Conservation (phyloP, 139 green algal species). For the Tetratostichococcus sp. region DNA sequence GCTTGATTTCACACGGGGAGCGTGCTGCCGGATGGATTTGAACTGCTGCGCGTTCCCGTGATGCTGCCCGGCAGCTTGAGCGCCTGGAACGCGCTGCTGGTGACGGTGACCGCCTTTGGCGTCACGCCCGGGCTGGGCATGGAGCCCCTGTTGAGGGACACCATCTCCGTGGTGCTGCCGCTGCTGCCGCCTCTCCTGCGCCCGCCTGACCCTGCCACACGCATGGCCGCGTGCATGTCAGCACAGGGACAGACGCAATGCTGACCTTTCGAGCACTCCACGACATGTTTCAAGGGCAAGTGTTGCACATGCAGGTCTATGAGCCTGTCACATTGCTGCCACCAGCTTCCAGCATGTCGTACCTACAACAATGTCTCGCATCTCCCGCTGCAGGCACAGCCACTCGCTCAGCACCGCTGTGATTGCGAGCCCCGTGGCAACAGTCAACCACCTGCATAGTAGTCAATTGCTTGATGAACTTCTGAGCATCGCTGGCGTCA, state of each 20-base stretch:
- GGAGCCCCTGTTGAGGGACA: neutral
- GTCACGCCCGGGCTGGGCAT: neutral
- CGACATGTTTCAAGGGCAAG: too few relatives aligned
- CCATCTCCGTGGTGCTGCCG: neutral
- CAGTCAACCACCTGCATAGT: conserved; percentile 65
- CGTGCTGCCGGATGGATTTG: neutral
- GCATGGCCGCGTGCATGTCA: too few relatives aligned
- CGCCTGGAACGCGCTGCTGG: neutral
- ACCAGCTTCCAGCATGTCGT: too few relatives aligned
- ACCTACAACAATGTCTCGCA: conserved; percentile 86
- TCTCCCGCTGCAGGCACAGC: conserved; percentile 83
- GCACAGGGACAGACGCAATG: too few relatives aligned
- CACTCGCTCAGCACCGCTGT: conserved; percentile 84
- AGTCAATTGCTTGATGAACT: too few relatives aligned
- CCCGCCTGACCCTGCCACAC: neutral
- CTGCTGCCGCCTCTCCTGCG: neutral
- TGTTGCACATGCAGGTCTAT: too few relatives aligned
- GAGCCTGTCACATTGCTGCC: too few relatives aligned
- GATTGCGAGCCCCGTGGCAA: conserved; percentile 50
- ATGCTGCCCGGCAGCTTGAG: neutral
- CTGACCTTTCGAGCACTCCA: too few relatives aligned
- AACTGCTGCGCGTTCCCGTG: neutral
- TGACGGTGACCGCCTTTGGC: neutral
- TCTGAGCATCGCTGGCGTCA: too few relatives aligned
- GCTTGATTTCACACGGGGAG: too few relatives aligned